Base-by-base conservation (phyloP, 306 rosid species). In the Rosa lucieae region DNA sequence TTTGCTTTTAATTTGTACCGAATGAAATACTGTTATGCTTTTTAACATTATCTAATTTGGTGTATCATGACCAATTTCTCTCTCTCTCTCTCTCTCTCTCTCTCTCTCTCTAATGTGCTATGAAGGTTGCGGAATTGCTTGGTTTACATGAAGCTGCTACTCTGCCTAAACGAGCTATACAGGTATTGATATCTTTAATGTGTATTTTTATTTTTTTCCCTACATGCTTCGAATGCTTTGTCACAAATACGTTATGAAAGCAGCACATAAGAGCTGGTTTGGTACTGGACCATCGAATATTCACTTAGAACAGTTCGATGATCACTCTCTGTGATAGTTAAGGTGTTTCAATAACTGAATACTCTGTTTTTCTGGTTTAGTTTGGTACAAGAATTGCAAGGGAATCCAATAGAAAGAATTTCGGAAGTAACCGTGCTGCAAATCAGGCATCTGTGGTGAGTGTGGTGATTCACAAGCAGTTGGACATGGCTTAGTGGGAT, bases 381-480 rank as follows among this genome's bases (percentile, higher is more conserved):
- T 95, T 95, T 83, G 99, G 99, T 84, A 89, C 98, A 47, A 95
- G 99, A 87, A 92, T 95, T 72, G 97, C 99, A 0, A 86, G 97
- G 88, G 99, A 95, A 76, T 95, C 99, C 8, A 95, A 95, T 77
- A 85, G 96, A 35, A 89, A 90, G 87, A 92, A 89, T 65, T 95
- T 92, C 11, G 97, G 98, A 76, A 95, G 99, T 78, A 95, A 92
- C 82, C 90, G 99, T 14, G 99, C 99, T 0, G 99, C 99, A 56
- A 95, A 95, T 82, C 99, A 92, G 79, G 97, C 91, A 5, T 92
- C 97, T 37, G 99, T 97, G 13, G 99, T 98, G 68, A 95, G 99
- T 78, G 98, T 80, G 49, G 87, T 70, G 84, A 88, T 95, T 84
- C 78, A 83, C 78, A 80, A 69, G 49, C 84, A 69, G 74, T 76